Percentiles rank a stretch among this genome's conserved stretches.
phyloP scores from a whole-genome alignment of 441 rosid genomes.

The Aquilaria agallochum region DNA sequence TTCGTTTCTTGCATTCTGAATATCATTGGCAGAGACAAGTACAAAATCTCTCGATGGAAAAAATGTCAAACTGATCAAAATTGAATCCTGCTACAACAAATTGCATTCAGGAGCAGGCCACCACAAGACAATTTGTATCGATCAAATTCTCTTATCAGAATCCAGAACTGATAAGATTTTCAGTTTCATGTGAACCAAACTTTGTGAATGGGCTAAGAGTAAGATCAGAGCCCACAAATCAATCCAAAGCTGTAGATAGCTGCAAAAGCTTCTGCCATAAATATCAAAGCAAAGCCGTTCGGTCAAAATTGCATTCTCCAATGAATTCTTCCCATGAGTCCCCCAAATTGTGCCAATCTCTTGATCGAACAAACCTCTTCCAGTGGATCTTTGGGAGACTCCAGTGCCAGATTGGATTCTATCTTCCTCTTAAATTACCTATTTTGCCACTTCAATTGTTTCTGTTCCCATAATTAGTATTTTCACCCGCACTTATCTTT shows the following conservation, averaged over 20 bases:
- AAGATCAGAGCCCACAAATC: too few species aligned
- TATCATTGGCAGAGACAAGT: too few species aligned
- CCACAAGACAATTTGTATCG: too few species aligned
- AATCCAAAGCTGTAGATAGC: neutral
- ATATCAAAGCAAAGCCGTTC: neutral
- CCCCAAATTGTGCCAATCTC: constrained; percentile 13
- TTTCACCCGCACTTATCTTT: constrained; percentile 9
- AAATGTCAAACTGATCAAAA: too few species aligned
- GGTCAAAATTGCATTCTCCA: neutral
- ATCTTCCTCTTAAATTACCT: constrained; percentile 36
- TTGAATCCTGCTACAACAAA: too few species aligned
- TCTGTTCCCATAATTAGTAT: constrained; percentile 2
- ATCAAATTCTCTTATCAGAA: too few species aligned
- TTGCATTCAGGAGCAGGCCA: too few species aligned
- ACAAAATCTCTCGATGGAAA: too few species aligned
- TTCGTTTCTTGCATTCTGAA: too few species aligned
- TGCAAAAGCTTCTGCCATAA: constrained; percentile 3
- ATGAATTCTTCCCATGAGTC: neutral
- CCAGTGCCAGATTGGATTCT: constrained; percentile 40
- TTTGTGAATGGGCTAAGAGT: too few species aligned
- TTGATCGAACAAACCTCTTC: constrained; percentile 6
- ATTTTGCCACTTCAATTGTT: constrained; percentile 24
- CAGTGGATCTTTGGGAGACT: constrained; percentile 14
- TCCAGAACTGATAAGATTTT: too few species aligned
- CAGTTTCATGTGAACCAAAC: too few species aligned